Percentiles rank a stretch among this genome's conserved stretches.
Conservation (phyloP, 1,284 basidiomycete genomes). For the Pulveroboletus sp. region DNA sequence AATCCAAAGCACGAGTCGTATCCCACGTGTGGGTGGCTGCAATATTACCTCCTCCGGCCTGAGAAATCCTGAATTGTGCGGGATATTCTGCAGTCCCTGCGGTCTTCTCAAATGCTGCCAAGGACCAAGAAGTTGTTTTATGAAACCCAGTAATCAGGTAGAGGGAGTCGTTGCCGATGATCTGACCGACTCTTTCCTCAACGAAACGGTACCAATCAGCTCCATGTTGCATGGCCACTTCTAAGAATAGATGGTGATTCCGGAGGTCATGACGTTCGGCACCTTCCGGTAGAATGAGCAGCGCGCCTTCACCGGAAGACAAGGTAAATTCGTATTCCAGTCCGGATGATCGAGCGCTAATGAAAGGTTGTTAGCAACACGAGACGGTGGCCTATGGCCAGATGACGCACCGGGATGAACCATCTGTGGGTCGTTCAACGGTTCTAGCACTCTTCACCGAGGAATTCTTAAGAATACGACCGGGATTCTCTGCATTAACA, state of each 20-base stretch:
- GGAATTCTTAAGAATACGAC: slow-evolving; percentile 2
- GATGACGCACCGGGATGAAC: neutral
- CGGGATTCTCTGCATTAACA: neutral
- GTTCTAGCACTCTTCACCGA: neutral
- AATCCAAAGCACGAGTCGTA: slow-evolving; percentile 3
- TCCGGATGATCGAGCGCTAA: neutral
- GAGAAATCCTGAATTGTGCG: slow-evolving; percentile 1
- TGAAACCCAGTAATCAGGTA: slow-evolving; percentile 17
- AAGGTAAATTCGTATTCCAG: slow-evolving; percentile 9
- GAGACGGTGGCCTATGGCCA: neutral
- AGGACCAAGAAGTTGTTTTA: slow-evolving; percentile 14
- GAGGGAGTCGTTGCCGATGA: slow-evolving; percentile 11
- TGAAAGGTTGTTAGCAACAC: neutral
- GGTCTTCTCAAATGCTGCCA: slow-evolving; percentile 11
- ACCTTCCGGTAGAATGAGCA: slow-evolving; percentile 18
- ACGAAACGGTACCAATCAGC: slow-evolving; percentile 17
- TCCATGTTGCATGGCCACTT: slow-evolving; percentile 4
- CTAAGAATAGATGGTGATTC: slow-evolving; percentile 1
- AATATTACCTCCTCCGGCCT: neutral
- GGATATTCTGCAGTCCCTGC: slow-evolving; percentile 1
- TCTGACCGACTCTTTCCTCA: slow-evolving; percentile 5
- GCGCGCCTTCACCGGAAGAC: slow-evolving; percentile 10
- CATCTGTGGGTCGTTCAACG: neutral
- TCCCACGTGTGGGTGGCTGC: slow-evolving; percentile 13
- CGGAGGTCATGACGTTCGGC: slow-evolving; percentile 11